Percentiles rank a stretch among this genome's conserved stretches.
Conservation (phyloP, 768 basidiomycete genomes). For the Amanita inopinata region DNA sequence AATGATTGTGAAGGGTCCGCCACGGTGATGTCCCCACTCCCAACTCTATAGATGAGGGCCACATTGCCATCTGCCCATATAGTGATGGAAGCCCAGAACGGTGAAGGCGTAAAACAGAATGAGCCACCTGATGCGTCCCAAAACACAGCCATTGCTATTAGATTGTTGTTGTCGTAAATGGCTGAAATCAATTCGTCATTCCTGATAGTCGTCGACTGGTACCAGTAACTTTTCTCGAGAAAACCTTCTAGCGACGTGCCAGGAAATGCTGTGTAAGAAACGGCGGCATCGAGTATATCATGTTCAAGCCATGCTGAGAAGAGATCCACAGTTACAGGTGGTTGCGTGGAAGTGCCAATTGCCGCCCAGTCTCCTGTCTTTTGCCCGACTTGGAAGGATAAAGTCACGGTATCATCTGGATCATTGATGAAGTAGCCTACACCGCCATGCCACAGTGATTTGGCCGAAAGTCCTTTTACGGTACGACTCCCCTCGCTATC, state of each 20-base stretch:
- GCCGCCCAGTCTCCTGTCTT: slow-evolving; percentile 50
- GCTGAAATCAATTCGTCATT: slow-evolving; percentile 45
- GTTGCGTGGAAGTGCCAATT: slow-evolving; percentile 55
- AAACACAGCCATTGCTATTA: slow-evolving; percentile 41
- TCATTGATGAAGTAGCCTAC: slow-evolving; percentile 50
- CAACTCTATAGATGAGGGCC: slow-evolving; percentile 32
- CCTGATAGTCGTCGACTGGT: slow-evolving; percentile 26
- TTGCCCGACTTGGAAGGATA: slow-evolving; percentile 32
- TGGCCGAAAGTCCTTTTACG: slow-evolving; percentile 12
- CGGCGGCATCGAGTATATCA: slow-evolving; percentile 20
- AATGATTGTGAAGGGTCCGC: slow-evolving; percentile 60
- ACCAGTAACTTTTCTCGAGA: slow-evolving; percentile 22
- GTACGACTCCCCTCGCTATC: slow-evolving; percentile 20
- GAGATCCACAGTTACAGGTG: slow-evolving; percentile 46
- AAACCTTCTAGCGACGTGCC: slow-evolving; percentile 33
- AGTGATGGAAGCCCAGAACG: slow-evolving; percentile 18
- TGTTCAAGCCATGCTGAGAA: slow-evolving; percentile 57
- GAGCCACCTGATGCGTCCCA: slow-evolving; percentile 42
- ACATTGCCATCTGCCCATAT: slow-evolving; percentile 31
- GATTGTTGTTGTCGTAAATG: slow-evolving; percentile 31
- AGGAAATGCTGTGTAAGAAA: slow-evolving; percentile 50
- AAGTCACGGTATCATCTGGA: slow-evolving; percentile 23
- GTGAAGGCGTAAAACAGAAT: slow-evolving; percentile 23
- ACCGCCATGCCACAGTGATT: slow-evolving; percentile 52
- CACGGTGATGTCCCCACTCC: slow-evolving; percentile 37